Conservation (phyloP, 495 filamentous ascomycete genomes). For the Neurospora sp. region DNA sequence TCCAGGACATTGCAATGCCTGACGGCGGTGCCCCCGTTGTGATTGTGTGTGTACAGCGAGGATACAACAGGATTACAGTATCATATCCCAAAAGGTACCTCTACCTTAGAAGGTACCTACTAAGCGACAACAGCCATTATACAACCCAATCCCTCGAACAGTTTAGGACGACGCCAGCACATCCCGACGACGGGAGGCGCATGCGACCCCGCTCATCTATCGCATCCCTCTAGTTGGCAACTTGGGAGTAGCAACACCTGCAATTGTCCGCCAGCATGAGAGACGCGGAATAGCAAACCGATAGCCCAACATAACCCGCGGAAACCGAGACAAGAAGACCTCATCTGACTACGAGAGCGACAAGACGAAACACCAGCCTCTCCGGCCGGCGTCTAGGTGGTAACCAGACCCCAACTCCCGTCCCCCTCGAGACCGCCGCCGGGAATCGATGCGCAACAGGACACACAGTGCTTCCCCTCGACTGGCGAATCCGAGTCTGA, state of each 20-base stretch:
- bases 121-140: not conserved
- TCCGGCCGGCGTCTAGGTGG: not conserved
- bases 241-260: not conserved
- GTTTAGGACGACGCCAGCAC: not conserved
- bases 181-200: not conserved
- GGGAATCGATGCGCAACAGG: slow-evolving; percentile 5
- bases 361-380: not conserved
- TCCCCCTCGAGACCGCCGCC: slow-evolving; percentile 1
- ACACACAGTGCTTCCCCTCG: not conserved
- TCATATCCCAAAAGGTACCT: not conserved
- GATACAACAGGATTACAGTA: not conserved
- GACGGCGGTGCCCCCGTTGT: not conserved
- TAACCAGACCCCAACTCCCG: slow-evolving; percentile 2
- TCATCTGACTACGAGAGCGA: not conserved
- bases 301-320: not conserved
- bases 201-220: not conserved
- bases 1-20: not conserved
- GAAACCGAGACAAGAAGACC: not conserved
- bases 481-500: slow-evolving; percentile 2
- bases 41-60: not conserved
- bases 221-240: not conserved
- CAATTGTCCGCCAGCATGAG: not conserved
- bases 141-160: not conserved
- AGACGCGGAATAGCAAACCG: not conserved
- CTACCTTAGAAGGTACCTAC: not conserved